Conservation (phyloP, 2,329 filamentous ascomycete species). For the Endoconidiophora polonica region DNA sequence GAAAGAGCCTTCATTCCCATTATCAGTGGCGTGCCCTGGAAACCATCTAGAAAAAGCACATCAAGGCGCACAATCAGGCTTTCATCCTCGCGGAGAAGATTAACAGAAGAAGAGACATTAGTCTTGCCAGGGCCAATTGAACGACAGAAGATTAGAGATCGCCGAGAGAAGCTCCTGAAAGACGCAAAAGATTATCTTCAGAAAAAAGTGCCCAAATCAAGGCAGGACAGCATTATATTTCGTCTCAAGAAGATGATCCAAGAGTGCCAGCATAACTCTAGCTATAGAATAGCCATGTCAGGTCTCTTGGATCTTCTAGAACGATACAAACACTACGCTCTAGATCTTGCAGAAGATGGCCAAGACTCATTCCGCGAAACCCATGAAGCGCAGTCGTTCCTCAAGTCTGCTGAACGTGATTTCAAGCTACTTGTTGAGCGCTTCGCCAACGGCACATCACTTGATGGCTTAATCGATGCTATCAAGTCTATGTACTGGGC, state of each 20-base stretch:
- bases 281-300: conserved; percentile 84
- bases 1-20: conserved; percentile 24
- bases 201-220: conserved; percentile 80
- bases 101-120: conserved; percentile 39
- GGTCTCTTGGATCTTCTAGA: conserved; percentile 74
- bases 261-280: conserved; percentile 86
- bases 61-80: too few relatives aligned
- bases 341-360: conserved; percentile 44
- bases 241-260: conserved; percentile 94
- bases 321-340: conserved; percentile 64
- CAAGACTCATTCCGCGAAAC: conserved; percentile 56
- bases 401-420: conserved; percentile 61
- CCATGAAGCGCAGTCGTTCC: conserved; percentile 32
- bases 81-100: conserved; percentile 34
- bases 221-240: conserved; percentile 81
- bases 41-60: conserved; percentile 13
- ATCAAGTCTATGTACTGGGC: conserved; percentile 76
- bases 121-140: not conserved
- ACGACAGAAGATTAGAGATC: conserved; percentile 26
- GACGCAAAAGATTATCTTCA: conserved; percentile 57
- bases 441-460: conserved; percentile 87
- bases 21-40: not conserved
- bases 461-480: conserved; percentile 68
- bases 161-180: conserved; percentile 27
- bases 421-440: conserved; percentile 80